Percentiles rank a stretch among this genome's conserved stretches.
Evolutionary conservation across 495 filamentous ascomycete species (phyloP).

Genomic region (Aspergillus funiculosus): DNA sequence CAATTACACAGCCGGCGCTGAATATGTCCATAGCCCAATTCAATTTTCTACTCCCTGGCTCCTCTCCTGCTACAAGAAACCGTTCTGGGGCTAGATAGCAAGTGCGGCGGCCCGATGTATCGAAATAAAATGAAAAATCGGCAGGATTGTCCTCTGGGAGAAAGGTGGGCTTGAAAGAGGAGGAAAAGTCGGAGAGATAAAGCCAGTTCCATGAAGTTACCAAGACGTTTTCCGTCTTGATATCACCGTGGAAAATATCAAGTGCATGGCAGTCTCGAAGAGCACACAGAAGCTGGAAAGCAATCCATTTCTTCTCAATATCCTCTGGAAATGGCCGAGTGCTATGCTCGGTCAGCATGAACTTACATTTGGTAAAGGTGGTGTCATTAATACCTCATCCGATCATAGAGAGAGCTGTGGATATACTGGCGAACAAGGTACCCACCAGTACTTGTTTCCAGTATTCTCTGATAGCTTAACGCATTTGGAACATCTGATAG

Average conservation of each 20-base stretch:
- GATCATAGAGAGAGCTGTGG: slow-evolving; percentile 95
- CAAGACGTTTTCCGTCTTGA: slow-evolving; percentile 94
- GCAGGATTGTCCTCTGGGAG: slow-evolving; percentile 96
- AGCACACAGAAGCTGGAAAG: slow-evolving; percentile 91
- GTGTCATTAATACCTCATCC: slow-evolving; percentile 59
- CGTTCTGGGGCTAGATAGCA: slow-evolving; percentile 95
- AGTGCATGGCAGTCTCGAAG: slow-evolving; percentile 85
- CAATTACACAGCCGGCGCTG: slow-evolving; percentile 94
- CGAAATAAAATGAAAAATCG: slow-evolving; percentile 96
- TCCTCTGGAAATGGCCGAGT: slow-evolving; percentile 96
- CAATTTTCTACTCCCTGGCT: slow-evolving; percentile 55
- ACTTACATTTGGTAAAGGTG: not conserved
- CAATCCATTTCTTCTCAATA: slow-evolving; percentile 98
- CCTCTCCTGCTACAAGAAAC: slow-evolving; percentile 67
- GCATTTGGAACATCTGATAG: slow-evolving; percentile 86
- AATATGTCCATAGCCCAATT: slow-evolving; percentile 99
- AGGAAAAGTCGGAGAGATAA: slow-evolving; percentile 92
- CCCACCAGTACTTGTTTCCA: slow-evolving; percentile 85
- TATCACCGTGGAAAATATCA: slow-evolving; percentile 94
- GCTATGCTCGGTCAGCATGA: slow-evolving; percentile 39
- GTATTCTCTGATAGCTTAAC: slow-evolving; percentile 77
- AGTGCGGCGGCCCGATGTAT: slow-evolving; percentile 84
- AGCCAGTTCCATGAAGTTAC: slow-evolving; percentile 99
- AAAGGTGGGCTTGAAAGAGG: slow-evolving; percentile 90
- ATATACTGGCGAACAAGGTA: slow-evolving; percentile 95